Evolutionary conservation across 2,329 filamentous ascomycete species (phyloP), one percentile per base, ranked within the genome.

Genomic region (Myriosclerotinia scirpicola): DNA sequence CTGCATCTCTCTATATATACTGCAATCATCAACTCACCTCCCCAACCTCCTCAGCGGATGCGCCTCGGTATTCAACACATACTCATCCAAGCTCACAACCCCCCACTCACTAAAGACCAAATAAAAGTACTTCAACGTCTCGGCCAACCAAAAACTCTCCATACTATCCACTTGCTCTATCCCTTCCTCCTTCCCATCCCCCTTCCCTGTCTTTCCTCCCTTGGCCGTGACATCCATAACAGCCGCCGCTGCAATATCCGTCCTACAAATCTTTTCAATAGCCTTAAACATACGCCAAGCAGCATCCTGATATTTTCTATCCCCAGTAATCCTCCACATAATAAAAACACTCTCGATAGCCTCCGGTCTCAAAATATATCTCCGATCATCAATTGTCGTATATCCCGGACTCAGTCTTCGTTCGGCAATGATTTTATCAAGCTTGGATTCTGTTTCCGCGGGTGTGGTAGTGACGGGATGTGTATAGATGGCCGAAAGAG

Each of bases 291-390:
- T 83, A 30, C 77, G 76, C 81, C 81, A 83, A 1, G 80, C 81
- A 0, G 75, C 76, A 38, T 82, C 79, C 38, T 78, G 77, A 67
- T 79, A 77, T n/a, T 75, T 71, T 4, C 67, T 64, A 38, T 76
- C 69, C 0, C 69, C 74, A 1, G 74, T 75, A 3, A 76, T 73
- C 5, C 75, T 71, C 58, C 73, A 72, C 80, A 90, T 83, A 73
- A 88, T 84, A 77, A 87, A 90, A 26, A 90, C 85, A 7, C 85
- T 87, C 76, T 90, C 87, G 58, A 90, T 88, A 4, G 87, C 87
- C 77, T 90, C 87, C 14, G 87, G 87, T 75, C 73, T 66, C 14
- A 74, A 62, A 12, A 73, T 67, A 68, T 75, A 75, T 38, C 71
- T 59, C 3, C 68, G 68, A 67, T 75, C 73, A 30, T 69, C 52